Base-by-base conservation (phyloP, 257 asterid species). In the Striga asiatica region DNA sequence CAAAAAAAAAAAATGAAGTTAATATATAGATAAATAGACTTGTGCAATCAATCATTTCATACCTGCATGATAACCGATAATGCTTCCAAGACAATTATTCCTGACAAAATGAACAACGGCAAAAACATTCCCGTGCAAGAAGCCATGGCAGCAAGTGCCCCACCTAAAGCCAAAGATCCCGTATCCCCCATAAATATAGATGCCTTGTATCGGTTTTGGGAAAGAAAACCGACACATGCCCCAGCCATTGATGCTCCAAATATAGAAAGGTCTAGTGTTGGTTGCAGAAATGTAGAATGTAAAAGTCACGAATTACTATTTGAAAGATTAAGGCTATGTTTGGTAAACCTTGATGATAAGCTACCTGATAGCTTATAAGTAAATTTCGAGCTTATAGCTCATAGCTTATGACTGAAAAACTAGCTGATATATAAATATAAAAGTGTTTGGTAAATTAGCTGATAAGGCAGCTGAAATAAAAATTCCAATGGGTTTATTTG, bases 161-260 rank as follows among this genome's bases (percentile, higher is more conserved):
- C 95, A 5, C 93, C 97, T 58, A 86, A 56, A 73, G 94, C 97
- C 73, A 86, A 74, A 38, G 97, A 74, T 72, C 97, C 97, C 0
- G 88, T 81, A 57, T 83, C 84, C 21, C 97, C 96, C 96, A 86
- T 85, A 61, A 73, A 78, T 68, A 85, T 67, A 48, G 94, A 85
- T 34, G 94, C 94, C 72, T 68, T 85, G 60, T 83, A 77, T 27
- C 78, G 84, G 73, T 86, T 89, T 27, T 89, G 94, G 63, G 83
- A 75, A 46, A 89, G 88, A 67, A 85, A 89, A 56, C 97, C 97
- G 13, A 78, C 77, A 73, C 97, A 89, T 24, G 97, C 98, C 62
- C 96, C 98, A 2, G 94, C 95, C 93, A 89, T 89, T 39, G 98
- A 83, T 61, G 98, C 88, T 73, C 96, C 98, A 61, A 89, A 89